These are phyloP conservation scores for Chrysanthemum lavandulifolium DNA, from an alignment of 129 eudicot species.

Conservation along the genomic window DNA sequence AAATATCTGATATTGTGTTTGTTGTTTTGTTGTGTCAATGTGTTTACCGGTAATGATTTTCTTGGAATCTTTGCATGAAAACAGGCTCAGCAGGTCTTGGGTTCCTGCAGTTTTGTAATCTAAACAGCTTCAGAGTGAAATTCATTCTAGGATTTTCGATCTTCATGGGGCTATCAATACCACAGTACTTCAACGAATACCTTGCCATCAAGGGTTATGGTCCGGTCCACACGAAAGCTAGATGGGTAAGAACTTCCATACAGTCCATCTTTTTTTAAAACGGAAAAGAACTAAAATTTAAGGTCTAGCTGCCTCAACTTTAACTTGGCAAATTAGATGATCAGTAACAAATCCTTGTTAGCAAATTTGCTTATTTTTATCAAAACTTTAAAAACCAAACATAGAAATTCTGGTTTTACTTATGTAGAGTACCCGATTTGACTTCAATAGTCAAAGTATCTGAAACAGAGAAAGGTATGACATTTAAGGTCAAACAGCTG, in stretches of 20 bases:
- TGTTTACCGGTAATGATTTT: neutral
- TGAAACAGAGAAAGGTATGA: neutral
- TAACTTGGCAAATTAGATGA: too few species aligned
- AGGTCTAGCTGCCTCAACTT: too few species aligned
- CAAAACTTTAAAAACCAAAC: neutral
- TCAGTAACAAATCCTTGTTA: neutral
- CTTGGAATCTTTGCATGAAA: neutral
- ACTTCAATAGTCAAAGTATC: neutral
- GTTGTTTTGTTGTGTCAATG: neutral
- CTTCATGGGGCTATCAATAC: conserved; percentile 92
- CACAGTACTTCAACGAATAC: conserved; percentile 92
- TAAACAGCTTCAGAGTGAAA: conserved; percentile 87
- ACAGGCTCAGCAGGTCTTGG: conserved; percentile 87
- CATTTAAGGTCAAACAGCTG: neutral
- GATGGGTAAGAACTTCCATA: conserved; percentile 66
- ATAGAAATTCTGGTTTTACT: neutral
- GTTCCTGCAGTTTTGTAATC: conserved; percentile 89
- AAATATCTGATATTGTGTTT: neutral
- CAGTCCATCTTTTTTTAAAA: neutral
- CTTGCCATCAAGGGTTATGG: conserved; percentile 57
- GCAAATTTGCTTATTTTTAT: neutral
- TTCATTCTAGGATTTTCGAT: conserved; percentile 84
- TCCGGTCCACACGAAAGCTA: conserved; percentile 82
- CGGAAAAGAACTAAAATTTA: too few species aligned
- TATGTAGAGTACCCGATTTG: neutral